Percentiles rank a stretch among this genome's conserved stretches.
phyloP scores from a whole-genome alignment of 2,329 filamentous ascomycete genomes.

The Beauveria pseudobassiana region DNA sequence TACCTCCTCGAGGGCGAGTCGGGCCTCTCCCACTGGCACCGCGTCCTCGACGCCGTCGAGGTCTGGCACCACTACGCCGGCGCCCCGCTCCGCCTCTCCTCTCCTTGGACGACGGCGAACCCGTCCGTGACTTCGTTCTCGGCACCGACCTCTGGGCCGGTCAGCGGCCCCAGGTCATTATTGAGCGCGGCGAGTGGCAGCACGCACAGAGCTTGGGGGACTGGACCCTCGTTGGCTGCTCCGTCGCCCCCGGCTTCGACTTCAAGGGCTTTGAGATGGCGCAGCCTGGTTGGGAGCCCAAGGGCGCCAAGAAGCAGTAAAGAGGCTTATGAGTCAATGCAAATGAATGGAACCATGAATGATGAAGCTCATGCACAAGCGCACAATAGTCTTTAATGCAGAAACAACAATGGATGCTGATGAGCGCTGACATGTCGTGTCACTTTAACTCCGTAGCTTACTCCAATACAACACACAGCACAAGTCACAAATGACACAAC shows the following conservation, averaged over 20 bases:
- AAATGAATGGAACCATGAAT: neutral
- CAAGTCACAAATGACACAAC: too few relatives aligned
- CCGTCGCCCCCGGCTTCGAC: constrained; percentile 22
- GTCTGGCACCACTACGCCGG: constrained; percentile 49
- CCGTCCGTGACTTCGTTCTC: constrained; percentile 27
- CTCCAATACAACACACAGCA: too few relatives aligned
- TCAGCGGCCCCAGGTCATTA: constrained; percentile 36
- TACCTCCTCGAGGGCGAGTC: constrained; percentile 40
- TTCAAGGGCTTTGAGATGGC: constrained; percentile 25
- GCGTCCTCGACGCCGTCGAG: constrained; percentile 38
- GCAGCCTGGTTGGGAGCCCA: constrained; percentile 24
- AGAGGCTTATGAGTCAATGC: neutral
- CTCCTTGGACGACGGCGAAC: constrained; percentile 34
- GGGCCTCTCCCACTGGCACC: constrained; percentile 42
- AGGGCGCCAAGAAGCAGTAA: constrained; percentile 8
- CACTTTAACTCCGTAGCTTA: too few relatives aligned
- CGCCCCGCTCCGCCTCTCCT: constrained; percentile 40
- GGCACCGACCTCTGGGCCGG: constrained; percentile 35
- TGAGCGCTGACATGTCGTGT: neutral
- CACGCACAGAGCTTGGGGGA: constrained; percentile 35
- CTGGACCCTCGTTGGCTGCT: constrained; percentile 41
- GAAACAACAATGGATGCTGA: neutral
- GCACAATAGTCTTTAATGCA: neutral
- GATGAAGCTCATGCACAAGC: neutral
- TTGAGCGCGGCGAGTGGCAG: constrained; percentile 38